Percentiles rank a stretch among this genome's conserved stretches.
Conservation (phyloP, 2,329 filamentous ascomycete species). For the Cladophialophora bantiana region DNA sequence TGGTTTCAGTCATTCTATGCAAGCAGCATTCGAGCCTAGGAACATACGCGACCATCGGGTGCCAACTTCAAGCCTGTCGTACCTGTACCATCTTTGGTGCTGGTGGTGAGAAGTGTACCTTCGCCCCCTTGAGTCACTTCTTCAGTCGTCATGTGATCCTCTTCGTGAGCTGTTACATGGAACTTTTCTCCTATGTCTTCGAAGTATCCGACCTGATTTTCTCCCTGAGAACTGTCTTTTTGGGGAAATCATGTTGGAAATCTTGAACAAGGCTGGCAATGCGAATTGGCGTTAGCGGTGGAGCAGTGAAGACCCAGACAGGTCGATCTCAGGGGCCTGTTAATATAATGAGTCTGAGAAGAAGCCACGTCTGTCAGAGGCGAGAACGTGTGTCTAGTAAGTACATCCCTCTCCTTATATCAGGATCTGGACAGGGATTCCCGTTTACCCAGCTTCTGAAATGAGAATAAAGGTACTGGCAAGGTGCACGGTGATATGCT, state of each 20-base stretch:
- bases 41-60: conserved; percentile 38
- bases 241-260: background rate
- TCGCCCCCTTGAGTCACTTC: background rate
- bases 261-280: background rate
- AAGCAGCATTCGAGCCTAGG: too few species aligned
- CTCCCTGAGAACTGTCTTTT: background rate
- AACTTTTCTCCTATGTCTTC: background rate
- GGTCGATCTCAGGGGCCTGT: background rate
- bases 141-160: background rate
- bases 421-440: background rate
- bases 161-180: background rate
- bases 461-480: background rate
- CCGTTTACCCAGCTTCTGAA: background rate
- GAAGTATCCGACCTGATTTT: background rate
- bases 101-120: background rate
- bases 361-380: background rate
- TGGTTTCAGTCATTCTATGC: conserved; percentile 33
- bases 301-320: background rate
- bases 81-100: background rate
- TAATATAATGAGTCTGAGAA: background rate
- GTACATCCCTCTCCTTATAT: background rate
- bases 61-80: conserved; percentile 41
- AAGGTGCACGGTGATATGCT: background rate
- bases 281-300: too few species aligned
- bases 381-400: background rate